Evolutionary conservation across 1,284 basidiomycete species (phyloP).

Genomic region (Singerocomus rubriflavus): DNA sequence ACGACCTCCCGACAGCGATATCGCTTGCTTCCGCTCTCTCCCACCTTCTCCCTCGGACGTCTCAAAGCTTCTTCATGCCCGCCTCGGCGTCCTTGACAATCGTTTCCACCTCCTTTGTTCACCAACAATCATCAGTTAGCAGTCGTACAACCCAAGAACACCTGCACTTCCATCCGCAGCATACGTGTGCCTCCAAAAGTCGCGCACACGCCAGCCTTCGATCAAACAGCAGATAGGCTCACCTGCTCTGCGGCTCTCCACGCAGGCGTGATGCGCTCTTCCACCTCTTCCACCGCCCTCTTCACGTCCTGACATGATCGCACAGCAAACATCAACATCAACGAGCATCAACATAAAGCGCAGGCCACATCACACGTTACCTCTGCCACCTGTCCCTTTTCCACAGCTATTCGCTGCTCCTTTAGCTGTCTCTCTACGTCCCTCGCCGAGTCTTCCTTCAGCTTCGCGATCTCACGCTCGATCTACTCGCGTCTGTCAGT

Average conservation of each 20-base stretch:
- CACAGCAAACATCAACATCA: background rate
- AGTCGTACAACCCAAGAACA: too few relatives aligned
- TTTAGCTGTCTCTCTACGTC: slow-evolving; percentile 24
- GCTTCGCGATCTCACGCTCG: slow-evolving; percentile 21
- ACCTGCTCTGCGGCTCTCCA: slow-evolving; percentile 10
- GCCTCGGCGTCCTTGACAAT: slow-evolving; percentile 1
- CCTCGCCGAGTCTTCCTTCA: slow-evolving; percentile 18
- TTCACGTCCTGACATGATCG: slow-evolving; percentile 4
- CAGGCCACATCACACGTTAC: background rate
- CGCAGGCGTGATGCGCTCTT: background rate
- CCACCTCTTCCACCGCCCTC: slow-evolving; percentile 1
- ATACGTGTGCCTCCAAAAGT: background rate
- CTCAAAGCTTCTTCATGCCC: background rate
- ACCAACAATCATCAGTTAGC: background rate
- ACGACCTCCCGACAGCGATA: background rate
- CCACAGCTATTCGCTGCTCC: slow-evolving; percentile 14
- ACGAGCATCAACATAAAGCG: background rate
- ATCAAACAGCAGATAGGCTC: background rate
- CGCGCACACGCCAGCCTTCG: background rate
- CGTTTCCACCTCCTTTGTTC: slow-evolving; percentile 1
- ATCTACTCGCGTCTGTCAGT: slow-evolving; percentile 15
- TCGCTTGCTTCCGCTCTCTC: background rate
- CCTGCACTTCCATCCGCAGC: background rate
- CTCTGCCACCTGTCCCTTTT: slow-evolving; percentile 1
- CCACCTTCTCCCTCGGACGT: background rate